Evolutionary conservation across 1,284 basidiomycete genomes (phyloP).

Genomic region (Hortiboletus rubellus): DNA sequence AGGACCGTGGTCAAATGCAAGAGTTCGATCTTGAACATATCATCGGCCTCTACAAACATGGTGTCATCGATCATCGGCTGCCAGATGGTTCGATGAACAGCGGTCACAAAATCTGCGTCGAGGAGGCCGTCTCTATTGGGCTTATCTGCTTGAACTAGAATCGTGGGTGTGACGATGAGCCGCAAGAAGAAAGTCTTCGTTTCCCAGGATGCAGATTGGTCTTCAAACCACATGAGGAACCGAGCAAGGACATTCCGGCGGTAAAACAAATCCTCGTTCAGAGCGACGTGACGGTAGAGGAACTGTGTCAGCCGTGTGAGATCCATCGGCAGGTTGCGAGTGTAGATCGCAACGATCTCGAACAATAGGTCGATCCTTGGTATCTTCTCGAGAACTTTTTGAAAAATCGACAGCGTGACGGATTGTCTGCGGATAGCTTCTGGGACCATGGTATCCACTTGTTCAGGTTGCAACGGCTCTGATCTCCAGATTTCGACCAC

Average conservation of each 20-base stretch:
- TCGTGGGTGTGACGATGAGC: constrained; percentile 85
- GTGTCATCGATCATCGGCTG: constrained; percentile 65
- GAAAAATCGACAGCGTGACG: constrained; percentile 77
- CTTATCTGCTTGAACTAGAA: constrained; percentile 76
- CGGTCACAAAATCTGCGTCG: constrained; percentile 67
- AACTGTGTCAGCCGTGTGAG: constrained; percentile 83
- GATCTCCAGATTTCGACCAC: constrained; percentile 74
- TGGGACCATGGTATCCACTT: constrained; percentile 46
- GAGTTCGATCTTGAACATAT: constrained; percentile 88
- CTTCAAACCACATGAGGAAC: constrained; percentile 85
- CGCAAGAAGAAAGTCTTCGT: constrained; percentile 90
- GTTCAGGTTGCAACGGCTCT: constrained; percentile 51
- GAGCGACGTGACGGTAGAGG: constrained; percentile 84
- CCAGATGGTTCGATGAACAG: constrained; percentile 81
- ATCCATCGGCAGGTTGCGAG: constrained; percentile 82
- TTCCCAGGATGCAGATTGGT: constrained; percentile 63
- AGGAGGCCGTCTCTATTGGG: constrained; percentile 59
- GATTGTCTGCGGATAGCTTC: constrained; percentile 65
- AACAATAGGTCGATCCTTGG: constrained; percentile 88
- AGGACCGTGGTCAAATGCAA: constrained; percentile 90
- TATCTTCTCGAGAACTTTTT: constrained; percentile 63
- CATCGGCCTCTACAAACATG: constrained; percentile 65
- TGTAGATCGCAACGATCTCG: constrained; percentile 84
- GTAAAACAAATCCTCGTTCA: constrained; percentile 62
- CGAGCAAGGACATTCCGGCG: constrained; percentile 82